Conservation (phyloP, 1,284 basidiomycete species). For the Pascua guehoae region DNA sequence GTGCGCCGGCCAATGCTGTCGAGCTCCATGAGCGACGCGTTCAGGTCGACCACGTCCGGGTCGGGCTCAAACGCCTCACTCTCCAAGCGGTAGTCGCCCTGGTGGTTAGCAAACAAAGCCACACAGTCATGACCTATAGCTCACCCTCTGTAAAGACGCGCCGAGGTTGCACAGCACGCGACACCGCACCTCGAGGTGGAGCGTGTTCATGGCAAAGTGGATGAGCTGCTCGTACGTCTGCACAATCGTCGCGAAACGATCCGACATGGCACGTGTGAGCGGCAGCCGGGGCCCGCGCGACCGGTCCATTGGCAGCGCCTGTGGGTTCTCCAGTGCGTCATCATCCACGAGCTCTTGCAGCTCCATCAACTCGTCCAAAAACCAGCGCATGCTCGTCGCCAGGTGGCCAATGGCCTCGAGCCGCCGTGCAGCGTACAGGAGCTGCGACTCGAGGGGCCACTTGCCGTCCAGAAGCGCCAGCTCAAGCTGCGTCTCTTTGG, state of each 20-base stretch:
- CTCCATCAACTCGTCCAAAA: constrained; percentile 63
- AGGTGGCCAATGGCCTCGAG: constrained; percentile 73
- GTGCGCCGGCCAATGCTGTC: constrained; percentile 67
- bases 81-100: constrained; percentile 80
- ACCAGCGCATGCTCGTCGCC: constrained; percentile 83
- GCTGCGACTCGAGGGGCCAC: constrained; percentile 60
- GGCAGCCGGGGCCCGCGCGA: constrained; percentile 64
- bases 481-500: constrained; percentile 8
- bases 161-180: constrained; percentile 78
- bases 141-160: constrained; percentile 68
- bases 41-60: constrained; percentile 82
- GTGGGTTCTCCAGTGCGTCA: constrained; percentile 50
- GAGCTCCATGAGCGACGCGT: constrained; percentile 70
- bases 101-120: constrained; percentile 10
- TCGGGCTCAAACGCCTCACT: constrained; percentile 86
- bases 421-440: constrained; percentile 73
- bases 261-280: constrained; percentile 76
- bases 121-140: too few species aligned
- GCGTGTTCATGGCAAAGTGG: constrained; percentile 79
- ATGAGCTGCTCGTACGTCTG: constrained; percentile 86
- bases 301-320: constrained; percentile 50
- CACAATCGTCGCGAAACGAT: constrained; percentile 83
- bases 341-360: constrained; percentile 65
- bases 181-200: constrained; percentile 84
- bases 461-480: constrained; percentile 49